Conservation (phyloP, 257 asterid species). For the Nyctanthes arbortristis region DNA sequence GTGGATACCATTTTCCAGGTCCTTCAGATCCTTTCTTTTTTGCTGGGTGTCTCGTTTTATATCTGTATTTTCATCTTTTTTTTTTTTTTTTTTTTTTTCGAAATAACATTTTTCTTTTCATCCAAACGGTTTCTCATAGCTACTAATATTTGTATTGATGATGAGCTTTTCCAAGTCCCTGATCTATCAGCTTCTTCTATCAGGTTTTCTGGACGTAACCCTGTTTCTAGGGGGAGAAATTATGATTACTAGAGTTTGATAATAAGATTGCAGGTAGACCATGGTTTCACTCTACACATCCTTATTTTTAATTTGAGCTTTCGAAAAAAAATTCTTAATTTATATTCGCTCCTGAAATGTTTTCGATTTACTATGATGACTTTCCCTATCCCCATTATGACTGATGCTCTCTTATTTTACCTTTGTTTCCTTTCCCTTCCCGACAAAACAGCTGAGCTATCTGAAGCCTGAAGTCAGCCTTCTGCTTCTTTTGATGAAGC, state of each 20-base stretch:
- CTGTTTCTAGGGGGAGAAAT: constrained; percentile 85
- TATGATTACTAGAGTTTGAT: constrained; percentile 77
- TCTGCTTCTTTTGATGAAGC: constrained; percentile 70
- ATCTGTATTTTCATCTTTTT: neutral
- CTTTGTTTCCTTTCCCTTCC: constrained; percentile 83
- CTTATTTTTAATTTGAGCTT: constrained; percentile 26
- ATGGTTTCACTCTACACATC: constrained; percentile 31
- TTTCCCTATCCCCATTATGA: constrained; percentile 35
- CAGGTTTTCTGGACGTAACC: constrained; percentile 91
- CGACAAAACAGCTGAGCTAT: constrained; percentile 86
- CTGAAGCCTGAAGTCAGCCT: constrained; percentile 96
- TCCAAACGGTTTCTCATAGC: neutral
- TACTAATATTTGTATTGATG: neutral
- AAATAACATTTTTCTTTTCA: neutral
- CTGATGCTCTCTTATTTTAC: constrained; percentile 81
- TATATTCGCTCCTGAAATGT: constrained; percentile 1
- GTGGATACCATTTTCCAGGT: neutral
- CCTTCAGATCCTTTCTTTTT: constrained; percentile 5
- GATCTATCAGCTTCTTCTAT: constrained; percentile 41
- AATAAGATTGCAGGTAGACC: constrained; percentile 70
- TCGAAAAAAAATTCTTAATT: neutral
- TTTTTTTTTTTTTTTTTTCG: neutral
- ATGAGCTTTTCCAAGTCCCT: constrained; percentile 15
- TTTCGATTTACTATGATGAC: constrained; percentile 27
- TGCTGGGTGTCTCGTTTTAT: neutral